Conservation (phyloP, 1,139 yeast genomes). For the Suhomyces coccinellae region DNA sequence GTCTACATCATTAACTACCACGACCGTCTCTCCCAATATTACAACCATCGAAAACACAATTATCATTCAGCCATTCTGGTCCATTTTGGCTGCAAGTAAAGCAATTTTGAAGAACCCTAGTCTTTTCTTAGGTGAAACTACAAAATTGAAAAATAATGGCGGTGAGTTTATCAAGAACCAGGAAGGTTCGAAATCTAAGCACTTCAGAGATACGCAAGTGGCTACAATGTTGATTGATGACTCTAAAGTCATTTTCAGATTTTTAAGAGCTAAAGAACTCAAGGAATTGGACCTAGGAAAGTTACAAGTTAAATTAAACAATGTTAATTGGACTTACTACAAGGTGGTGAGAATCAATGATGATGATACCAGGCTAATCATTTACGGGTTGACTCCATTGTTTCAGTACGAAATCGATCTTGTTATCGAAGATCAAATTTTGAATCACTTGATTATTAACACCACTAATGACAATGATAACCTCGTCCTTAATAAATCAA, state of each 20-base stretch:
- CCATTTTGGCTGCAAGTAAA: conserved; percentile 60
- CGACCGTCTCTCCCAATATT: conserved; percentile 21
- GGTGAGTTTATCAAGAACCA: conserved; percentile 24
- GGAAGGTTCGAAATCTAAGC: conserved; percentile 11
- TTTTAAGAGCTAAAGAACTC: conserved; percentile 28
- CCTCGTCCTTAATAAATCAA: conserved; percentile 35
- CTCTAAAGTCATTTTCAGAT: conserved; percentile 43
- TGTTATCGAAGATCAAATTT: conserved; percentile 36
- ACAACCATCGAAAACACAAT: conserved; percentile 34
- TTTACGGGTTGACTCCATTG: conserved; percentile 66
- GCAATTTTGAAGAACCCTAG: conserved; percentile 52
- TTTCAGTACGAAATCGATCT: conserved; percentile 70
- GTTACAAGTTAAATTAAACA: conserved; percentile 55
- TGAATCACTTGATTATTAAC: conserved; percentile 32
- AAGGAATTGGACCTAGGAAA: conserved; percentile 19
- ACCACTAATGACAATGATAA: conserved; percentile 37
- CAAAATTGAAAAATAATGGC: conserved; percentile 19
- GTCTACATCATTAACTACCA: conserved; percentile 15
- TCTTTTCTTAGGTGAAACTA: conserved; percentile 20
- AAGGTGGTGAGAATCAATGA: conserved; percentile 38
- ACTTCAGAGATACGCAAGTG: conserved; percentile 15
- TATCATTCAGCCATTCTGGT: conserved; percentile 65
- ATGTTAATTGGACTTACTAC: conserved; percentile 58
- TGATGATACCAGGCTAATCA: conserved; percentile 46
- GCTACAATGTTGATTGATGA: conserved; percentile 35